Percentiles rank a stretch among this genome's conserved stretches.
These are phyloP conservation scores for Coriaria nepalensis DNA, from an alignment of 306 rosid genomes.

Conservation along the genomic window DNA sequence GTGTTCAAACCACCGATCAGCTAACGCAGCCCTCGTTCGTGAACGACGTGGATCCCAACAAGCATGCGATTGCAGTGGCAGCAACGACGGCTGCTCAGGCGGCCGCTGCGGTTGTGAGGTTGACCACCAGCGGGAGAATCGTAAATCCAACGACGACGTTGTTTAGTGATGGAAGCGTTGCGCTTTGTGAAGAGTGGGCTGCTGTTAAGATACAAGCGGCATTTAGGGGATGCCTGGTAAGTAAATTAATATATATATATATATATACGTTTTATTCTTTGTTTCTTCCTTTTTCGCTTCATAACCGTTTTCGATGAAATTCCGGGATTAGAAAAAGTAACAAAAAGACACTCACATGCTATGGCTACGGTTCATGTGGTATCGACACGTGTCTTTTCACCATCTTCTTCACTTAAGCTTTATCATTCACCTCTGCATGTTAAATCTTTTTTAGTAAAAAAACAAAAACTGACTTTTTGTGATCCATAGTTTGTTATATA, in stretches of 20 bases:
- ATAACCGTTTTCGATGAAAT: too few species aligned
- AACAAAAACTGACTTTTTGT: too few species aligned
- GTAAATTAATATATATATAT: too few species aligned
- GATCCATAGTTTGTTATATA: too few species aligned
- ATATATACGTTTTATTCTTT: neutral
- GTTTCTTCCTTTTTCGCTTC: neutral
- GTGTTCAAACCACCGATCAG: neutral
- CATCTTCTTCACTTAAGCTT: too few species aligned
- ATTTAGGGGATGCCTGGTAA: constrained; percentile 73
- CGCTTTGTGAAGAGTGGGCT: constrained; percentile 43
- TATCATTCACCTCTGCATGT: too few species aligned
- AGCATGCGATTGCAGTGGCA: constrained; percentile 48
- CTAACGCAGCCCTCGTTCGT: neutral
- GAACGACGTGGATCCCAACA: constrained; percentile 15
- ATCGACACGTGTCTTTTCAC: too few species aligned
- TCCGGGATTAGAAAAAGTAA: too few species aligned
- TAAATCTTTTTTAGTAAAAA: too few species aligned
- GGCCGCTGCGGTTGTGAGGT: constrained; percentile 39
- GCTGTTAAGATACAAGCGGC: constrained; percentile 79
- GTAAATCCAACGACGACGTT: constrained; percentile 2
- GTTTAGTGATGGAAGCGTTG: constrained; percentile 3
- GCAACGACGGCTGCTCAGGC: constrained; percentile 48
- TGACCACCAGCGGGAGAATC: constrained; percentile 24
- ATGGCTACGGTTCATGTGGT: too few species aligned
- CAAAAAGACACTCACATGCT: too few species aligned